A percentile compares a stretch with the other conserved stretches of the same genome.
phyloP scores from a whole-genome alignment of 1,139 yeast genomes.

The Candida sp. region DNA sequence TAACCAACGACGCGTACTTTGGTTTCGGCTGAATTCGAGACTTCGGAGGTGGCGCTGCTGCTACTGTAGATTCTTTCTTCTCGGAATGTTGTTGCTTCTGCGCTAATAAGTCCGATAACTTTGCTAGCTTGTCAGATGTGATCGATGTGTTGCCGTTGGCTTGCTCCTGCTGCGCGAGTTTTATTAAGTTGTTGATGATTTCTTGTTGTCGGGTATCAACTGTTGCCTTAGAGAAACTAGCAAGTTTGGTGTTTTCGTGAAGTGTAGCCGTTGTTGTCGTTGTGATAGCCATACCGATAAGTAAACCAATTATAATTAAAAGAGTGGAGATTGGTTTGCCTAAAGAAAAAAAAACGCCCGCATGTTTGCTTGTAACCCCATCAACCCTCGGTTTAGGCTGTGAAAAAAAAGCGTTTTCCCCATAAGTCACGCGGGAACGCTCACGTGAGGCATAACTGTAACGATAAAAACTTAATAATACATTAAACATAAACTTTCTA shows the following conservation, averaged over 20 bases:
- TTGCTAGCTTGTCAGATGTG: conserved; percentile 35
- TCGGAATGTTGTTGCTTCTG: conserved; percentile 11
- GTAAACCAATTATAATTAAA: not conserved
- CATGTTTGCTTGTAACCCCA: not conserved
- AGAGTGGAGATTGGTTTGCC: conserved; percentile 3
- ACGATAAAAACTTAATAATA: not conserved
- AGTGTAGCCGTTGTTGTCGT: conserved; percentile 8
- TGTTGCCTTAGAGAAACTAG: conserved; percentile 3
- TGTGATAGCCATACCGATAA: conserved; percentile 8
- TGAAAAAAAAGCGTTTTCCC: not conserved
- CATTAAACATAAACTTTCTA: not conserved
- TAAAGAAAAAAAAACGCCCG: not conserved
- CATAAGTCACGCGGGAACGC: too few relatives aligned
- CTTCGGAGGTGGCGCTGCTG: conserved; percentile 14
- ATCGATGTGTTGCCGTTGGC: conserved; percentile 36
- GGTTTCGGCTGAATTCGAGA: conserved; percentile 22
- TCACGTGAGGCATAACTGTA: too few relatives aligned
- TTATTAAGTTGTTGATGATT: conserved; percentile 29
- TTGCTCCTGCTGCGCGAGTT: conserved; percentile 36
- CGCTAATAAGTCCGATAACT: conserved; percentile 25
- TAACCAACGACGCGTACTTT: conserved; percentile 28
- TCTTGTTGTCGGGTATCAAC: conserved; percentile 22
- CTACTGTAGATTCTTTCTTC: not conserved
- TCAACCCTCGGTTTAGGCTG: not conserved
- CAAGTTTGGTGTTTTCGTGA: not conserved